Percentiles rank a stretch among this genome's conserved stretches.
These are phyloP conservation scores for Brettanomyces bruxellensis DNA, from an alignment of 805 yeast genomes.

Conservation along the genomic window DNA sequence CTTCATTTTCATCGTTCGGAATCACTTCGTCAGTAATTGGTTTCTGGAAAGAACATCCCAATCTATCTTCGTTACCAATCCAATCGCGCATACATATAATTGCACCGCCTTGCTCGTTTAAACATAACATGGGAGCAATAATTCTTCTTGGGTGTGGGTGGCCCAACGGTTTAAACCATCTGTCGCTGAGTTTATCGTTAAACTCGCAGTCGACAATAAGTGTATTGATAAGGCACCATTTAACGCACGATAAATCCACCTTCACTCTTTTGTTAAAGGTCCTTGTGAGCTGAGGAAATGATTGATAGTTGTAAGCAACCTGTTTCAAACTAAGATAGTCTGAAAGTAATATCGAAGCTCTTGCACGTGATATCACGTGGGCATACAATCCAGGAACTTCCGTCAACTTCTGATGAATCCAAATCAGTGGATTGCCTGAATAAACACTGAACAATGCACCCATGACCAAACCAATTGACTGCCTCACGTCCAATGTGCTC, in stretches of 20 bases:
- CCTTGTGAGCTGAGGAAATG: conserved; percentile 76
- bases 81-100: conserved; percentile 88
- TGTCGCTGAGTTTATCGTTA: conserved; percentile 74
- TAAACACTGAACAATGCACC: conserved; percentile 77
- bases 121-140: conserved; percentile 79
- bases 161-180: conserved; percentile 89
- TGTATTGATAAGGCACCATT: conserved; percentile 87
- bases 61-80: conserved; percentile 60
- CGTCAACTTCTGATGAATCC: conserved; percentile 69
- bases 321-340: conserved; percentile 86
- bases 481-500: conserved; percentile 58
- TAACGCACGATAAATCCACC: conserved; percentile 70
- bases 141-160: conserved; percentile 66
- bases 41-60: conserved; percentile 40
- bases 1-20: conserved; percentile 19
- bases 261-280: conserved; percentile 66
- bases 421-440: conserved; percentile 72
- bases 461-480: conserved; percentile 78
- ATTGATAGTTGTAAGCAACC: conserved; percentile 87
- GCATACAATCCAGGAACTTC: conserved; percentile 85
- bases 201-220: conserved; percentile 89
- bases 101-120: conserved; percentile 94
- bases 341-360: conserved; percentile 67
- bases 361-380: conserved; percentile 57
- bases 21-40: conserved; percentile 29